phyloP scores from a whole-genome alignment of 2,329 filamentous ascomycete species.

The Ophiostoma triangulosporum region DNA sequence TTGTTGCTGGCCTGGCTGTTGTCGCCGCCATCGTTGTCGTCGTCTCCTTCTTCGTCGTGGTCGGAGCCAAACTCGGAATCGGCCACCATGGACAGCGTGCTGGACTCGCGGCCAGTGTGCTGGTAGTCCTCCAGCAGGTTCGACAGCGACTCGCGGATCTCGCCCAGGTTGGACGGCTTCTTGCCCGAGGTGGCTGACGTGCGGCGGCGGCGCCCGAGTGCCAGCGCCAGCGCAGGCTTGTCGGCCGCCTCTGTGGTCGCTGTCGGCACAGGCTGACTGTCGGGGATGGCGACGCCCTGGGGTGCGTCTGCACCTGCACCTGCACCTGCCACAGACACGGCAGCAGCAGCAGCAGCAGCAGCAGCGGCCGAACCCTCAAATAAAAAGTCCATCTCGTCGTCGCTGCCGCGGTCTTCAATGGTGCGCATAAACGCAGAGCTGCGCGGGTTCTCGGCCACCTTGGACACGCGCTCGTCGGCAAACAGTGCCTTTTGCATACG shows the following conservation, averaged over 20 bases:
- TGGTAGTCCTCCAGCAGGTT: constrained; percentile 65
- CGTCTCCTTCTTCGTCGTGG: constrained; percentile 39
- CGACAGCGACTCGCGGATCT: constrained; percentile 73
- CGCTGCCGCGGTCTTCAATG: constrained; percentile 68
- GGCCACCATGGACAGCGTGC: constrained; percentile 30
- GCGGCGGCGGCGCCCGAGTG: constrained; percentile 31
- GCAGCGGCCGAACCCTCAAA: constrained; percentile 20
- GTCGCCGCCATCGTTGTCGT: constrained; percentile 35
- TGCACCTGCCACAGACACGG: not conserved
- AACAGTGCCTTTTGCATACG: constrained; percentile 84
- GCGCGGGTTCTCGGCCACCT: constrained; percentile 79
- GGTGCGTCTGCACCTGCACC: not conserved
- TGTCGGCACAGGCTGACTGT: constrained; percentile 8
- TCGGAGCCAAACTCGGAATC: constrained; percentile 29
- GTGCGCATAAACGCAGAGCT: constrained; percentile 82
- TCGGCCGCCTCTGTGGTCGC: constrained; percentile 22
- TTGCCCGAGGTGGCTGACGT: constrained; percentile 38
- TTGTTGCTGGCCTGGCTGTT: constrained; percentile 27
- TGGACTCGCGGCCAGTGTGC: constrained; percentile 22
- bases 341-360: constrained; percentile 19
- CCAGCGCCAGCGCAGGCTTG: not conserved
- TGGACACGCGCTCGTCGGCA: constrained; percentile 77
- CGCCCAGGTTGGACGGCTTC: constrained; percentile 61
- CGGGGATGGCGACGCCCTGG: constrained; percentile 6
- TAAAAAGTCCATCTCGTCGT: constrained; percentile 66